Base-by-base conservation (phyloP, 2,329 filamentous ascomycete species). In the Lachnellula willkommii region DNA sequence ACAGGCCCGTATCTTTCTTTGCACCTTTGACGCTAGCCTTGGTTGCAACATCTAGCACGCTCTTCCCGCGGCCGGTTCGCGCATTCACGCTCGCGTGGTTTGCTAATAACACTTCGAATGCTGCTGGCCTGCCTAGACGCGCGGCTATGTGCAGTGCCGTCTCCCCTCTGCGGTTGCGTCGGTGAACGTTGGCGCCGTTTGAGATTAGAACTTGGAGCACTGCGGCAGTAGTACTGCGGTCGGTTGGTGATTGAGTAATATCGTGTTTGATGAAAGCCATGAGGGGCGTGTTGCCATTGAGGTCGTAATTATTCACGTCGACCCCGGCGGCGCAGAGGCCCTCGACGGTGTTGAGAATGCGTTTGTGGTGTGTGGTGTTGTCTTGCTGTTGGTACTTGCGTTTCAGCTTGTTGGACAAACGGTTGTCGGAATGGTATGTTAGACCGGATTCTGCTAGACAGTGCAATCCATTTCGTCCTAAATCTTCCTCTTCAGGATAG, bases 131-230 rank as follows among this genome's bases (percentile, higher is more conserved):
- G 2, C 53, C 53, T 2, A 59, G 26, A 9, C 43, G 35, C 12
- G 54, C 26, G n/a, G 57, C 50, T 2, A 56, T 7, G 48, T 59
- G 57, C 6, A 59, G 43, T 12, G 57, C 57, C 12, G 53, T 59
- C 39, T 59, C 57, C 17, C 57, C 57, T 20, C 51, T 37, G 8
- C 57, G 53, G 40, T 56, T 56, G 2, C 53, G 50, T 14, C 53
- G 20, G 35, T 51, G 42, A 2, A 52, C 26, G 15, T 52, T 47
- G 32, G 46, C 45, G 15, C 55, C 55, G 28, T 45, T 39, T n/a
- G 37, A 20, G 35, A 57, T 20, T 12, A 57, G 22, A n/a, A 12
- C 15, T 20, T 28, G 24, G 20, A 49, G 47, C 24, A 47, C 45
- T 28, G 28, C 24, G 8, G 6, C 6, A 15, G 4, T n/a, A 12